phyloP scores from a whole-genome alignment of 1,284 basidiomycete genomes.

The Rhodotorula sp. region DNA sequence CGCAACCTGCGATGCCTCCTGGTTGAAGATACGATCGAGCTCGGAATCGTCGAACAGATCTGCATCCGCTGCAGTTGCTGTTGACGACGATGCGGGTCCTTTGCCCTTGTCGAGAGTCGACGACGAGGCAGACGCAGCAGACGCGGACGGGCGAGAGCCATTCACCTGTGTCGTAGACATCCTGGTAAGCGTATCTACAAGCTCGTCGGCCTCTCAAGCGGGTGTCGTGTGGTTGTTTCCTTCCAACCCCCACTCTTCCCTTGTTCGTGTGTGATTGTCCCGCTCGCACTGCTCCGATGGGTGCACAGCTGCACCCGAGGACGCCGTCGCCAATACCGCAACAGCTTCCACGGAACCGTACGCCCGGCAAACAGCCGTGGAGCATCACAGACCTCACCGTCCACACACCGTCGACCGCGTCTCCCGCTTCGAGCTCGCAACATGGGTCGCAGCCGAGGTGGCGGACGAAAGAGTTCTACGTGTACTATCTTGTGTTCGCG shows the following conservation, averaged over 20 bases:
- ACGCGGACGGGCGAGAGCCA: too few species aligned
- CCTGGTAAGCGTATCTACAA: too few species aligned
- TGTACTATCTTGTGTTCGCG: constrained; percentile 68
- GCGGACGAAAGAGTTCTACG: constrained; percentile 75
- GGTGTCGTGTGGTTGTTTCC: too few species aligned
- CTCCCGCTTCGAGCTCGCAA: not conserved
- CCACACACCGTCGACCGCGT: constrained; percentile 12
- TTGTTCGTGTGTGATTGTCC: too few species aligned
- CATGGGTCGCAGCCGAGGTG: constrained; percentile 55
- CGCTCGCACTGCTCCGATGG: too few species aligned
- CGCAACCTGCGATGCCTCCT: constrained; percentile 34
- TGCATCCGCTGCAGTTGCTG: not conserved
- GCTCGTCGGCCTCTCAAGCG: too few species aligned
- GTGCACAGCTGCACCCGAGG: not conserved
- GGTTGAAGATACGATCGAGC: constrained; percentile 39
- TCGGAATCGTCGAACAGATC: constrained; percentile 29
- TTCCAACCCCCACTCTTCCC: too few species aligned
- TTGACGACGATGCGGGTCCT: not conserved
- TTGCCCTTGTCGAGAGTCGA: not conserved
- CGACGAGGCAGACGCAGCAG: not conserved
- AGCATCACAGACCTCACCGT: constrained; percentile 30
- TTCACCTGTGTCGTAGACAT: too few species aligned
- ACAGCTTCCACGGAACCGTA: not conserved
- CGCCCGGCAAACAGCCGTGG: not conserved
- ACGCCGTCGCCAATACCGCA: constrained; percentile 8